phyloP scores from a whole-genome alignment of 495 filamentous ascomycete species.

The Podospora sp. region DNA sequence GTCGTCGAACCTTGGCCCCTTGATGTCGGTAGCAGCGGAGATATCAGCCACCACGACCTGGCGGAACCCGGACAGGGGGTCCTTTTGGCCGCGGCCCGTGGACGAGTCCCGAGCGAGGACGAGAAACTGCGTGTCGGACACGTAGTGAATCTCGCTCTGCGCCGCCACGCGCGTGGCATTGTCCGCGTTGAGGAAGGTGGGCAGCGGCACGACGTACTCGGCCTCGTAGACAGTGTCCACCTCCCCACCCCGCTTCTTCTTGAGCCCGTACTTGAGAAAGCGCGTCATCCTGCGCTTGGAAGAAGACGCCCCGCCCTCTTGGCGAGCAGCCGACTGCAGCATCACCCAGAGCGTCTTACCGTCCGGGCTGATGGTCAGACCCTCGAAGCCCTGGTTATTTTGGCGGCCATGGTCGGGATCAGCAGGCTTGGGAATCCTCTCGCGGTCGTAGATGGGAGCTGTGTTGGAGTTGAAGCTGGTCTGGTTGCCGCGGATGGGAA shows the following conservation, averaged over 20 bases:
- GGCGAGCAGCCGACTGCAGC: slow-evolving; percentile 67
- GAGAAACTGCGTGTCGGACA: slow-evolving; percentile 67
- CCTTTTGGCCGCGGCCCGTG: slow-evolving; percentile 59
- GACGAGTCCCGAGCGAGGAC: slow-evolving; percentile 68
- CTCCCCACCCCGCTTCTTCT: slow-evolving; percentile 40
- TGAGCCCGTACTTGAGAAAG: slow-evolving; percentile 60
- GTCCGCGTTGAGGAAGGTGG: slow-evolving; percentile 51
- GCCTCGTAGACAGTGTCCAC: slow-evolving; percentile 46
- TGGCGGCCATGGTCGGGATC: slow-evolving; percentile 66
- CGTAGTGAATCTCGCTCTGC: slow-evolving; percentile 70
- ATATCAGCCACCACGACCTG: slow-evolving; percentile 77
- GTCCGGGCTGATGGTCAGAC: slow-evolving; percentile 64
- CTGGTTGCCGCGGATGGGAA: slow-evolving; percentile 55
- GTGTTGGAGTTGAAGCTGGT: slow-evolving; percentile 44
- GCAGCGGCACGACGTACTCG: slow-evolving; percentile 72
- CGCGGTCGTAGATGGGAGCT: slow-evolving; percentile 62
- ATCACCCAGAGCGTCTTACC: slow-evolving; percentile 68
- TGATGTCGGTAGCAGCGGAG: slow-evolving; percentile 65
- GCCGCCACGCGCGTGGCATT: slow-evolving; percentile 59
- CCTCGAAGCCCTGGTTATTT: slow-evolving; percentile 79
- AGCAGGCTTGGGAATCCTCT: slow-evolving; percentile 40
- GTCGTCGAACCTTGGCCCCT: slow-evolving; percentile 57
- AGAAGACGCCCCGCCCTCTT: slow-evolving; percentile 54
- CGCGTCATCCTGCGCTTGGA: slow-evolving; percentile 56
- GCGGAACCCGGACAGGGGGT: slow-evolving; percentile 63